phyloP scores from a whole-genome alignment of 192 early-diverging fungal species.

The Entomortierella chlamydospora region DNA sequence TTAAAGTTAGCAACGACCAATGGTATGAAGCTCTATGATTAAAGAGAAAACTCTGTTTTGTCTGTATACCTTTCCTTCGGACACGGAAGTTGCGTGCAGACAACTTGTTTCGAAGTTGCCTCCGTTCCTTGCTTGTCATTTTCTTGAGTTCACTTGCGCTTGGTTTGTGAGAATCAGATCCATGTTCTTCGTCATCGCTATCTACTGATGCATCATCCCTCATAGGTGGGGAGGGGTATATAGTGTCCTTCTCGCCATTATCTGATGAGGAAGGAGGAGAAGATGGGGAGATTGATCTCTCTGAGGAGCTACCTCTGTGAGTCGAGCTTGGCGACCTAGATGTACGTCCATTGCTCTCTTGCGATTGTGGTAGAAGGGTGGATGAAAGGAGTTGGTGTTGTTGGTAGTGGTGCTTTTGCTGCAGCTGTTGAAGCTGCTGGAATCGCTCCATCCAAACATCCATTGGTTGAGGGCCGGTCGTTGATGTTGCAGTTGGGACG shows the following conservation, averaged over 20 bases:
- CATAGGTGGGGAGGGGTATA: constrained; percentile 32
- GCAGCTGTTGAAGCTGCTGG: constrained; percentile 35
- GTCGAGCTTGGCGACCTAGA: background rate
- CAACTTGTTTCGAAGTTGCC: constrained; percentile 87
- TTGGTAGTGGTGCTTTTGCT: constrained; percentile 28
- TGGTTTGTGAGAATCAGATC: background rate
- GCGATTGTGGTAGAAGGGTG: constrained; percentile 5
- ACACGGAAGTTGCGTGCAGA: constrained; percentile 86
- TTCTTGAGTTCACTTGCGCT: constrained; percentile 61
- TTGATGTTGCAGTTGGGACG: background rate
- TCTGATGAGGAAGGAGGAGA: constrained; percentile 9
- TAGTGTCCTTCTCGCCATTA: background rate
- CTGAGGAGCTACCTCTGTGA: constrained; percentile 19
- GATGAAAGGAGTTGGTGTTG: constrained; percentile 35
- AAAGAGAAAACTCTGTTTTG: no score
- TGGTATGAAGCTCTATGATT: no score
- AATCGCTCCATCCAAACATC: constrained; percentile 31
- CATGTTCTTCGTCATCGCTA: constrained; percentile 26
- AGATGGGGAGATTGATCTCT: constrained; percentile 28
- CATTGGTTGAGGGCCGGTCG: background rate
- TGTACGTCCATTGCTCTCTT: constrained; percentile 1
- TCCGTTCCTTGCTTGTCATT: constrained; percentile 76
- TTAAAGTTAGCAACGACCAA: no score
- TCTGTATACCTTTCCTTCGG: constrained; percentile 75
- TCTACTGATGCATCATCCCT: constrained; percentile 30